These are phyloP conservation scores for Cyclotella kingstonii DNA, from an alignment of 108 stramenopile genomes.

Conservation along the genomic window DNA sequence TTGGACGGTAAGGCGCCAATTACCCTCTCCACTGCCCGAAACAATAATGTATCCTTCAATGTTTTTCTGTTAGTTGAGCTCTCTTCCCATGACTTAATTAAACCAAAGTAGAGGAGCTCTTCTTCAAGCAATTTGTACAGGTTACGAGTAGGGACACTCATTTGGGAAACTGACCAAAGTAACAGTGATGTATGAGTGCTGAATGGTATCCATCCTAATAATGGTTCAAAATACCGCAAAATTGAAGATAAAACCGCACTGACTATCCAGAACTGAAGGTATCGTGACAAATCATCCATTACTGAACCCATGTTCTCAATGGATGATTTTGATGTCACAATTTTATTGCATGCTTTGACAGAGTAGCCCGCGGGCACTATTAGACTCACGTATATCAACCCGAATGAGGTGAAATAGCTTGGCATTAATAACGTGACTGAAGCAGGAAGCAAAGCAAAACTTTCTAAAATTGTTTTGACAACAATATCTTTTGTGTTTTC, in stretches of 20 bases:
- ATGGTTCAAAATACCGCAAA: conserved; percentile 41
- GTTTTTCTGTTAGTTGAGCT: background rate
- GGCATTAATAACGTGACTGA: conserved; percentile 78
- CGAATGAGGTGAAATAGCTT: conserved; percentile 68
- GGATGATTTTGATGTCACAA: conserved; percentile 9
- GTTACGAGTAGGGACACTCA: conserved; percentile 47
- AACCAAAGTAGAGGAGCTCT: conserved; percentile 61
- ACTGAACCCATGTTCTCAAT: conserved; percentile 10
- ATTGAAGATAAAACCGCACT: conserved; percentile 48
- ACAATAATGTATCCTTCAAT: background rate
- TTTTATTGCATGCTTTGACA: conserved; percentile 25
- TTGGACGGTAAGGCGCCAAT: conserved; percentile 4
- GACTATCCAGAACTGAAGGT: conserved; percentile 77
- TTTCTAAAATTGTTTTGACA: conserved; percentile 52
- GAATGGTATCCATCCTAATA: conserved; percentile 81
- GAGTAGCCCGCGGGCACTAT: conserved; percentile 67
- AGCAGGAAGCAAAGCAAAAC: conserved; percentile 62
- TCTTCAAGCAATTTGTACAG: conserved; percentile 51
- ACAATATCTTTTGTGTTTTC: conserved; percentile 54
- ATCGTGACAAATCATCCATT: conserved; percentile 43
- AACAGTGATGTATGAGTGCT: conserved; percentile 67
- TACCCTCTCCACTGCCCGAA: background rate
- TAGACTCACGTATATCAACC: conserved; percentile 72
- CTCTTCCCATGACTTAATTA: conserved; percentile 23
- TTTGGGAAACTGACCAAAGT: conserved; percentile 61